Percentiles rank a stretch among this genome's conserved stretches.
Conservation (phyloP, 2,329 filamentous ascomycete genomes). For the Teratosphaeria gauchensis region DNA sequence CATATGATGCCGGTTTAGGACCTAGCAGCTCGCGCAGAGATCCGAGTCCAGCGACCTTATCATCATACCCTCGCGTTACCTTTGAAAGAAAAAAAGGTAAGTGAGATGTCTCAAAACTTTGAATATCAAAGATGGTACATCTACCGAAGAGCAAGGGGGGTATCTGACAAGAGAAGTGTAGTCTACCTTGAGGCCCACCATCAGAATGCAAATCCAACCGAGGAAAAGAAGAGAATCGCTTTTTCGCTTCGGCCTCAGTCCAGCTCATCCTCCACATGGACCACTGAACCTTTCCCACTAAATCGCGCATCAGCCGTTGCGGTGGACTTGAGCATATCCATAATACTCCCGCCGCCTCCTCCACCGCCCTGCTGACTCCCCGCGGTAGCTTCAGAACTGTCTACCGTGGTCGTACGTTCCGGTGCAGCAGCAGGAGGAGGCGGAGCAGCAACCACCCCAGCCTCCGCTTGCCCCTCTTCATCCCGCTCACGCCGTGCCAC, state of each 20-base stretch:
- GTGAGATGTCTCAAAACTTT: too few species aligned
- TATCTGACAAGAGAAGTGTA: too few species aligned
- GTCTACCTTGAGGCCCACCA: too few species aligned
- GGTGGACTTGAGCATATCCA: neutral
- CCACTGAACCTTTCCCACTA: neutral
- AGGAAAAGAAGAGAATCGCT: neutral
- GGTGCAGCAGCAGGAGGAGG: neutral
- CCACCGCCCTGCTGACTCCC: neutral
- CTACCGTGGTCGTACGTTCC: neutral
- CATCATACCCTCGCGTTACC: too few species aligned
- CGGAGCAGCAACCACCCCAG: too few species aligned
- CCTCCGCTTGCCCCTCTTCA: neutral
- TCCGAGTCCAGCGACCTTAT: too few species aligned
- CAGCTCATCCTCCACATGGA: neutral
- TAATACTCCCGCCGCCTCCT: neutral
- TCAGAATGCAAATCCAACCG: too few species aligned
- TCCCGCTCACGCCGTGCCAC: neutral
- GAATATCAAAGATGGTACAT: too few species aligned
- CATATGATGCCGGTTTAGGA: too few species aligned
- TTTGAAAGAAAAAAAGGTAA: too few species aligned
- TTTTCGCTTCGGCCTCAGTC: neutral
- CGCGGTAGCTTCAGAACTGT: neutral
- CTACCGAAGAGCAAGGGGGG: too few species aligned
- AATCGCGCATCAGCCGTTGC: neutral
- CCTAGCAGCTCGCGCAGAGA: too few species aligned